Conservation (phyloP, 2,329 filamentous ascomycete species). For the Pleurostoma richardsiae region DNA sequence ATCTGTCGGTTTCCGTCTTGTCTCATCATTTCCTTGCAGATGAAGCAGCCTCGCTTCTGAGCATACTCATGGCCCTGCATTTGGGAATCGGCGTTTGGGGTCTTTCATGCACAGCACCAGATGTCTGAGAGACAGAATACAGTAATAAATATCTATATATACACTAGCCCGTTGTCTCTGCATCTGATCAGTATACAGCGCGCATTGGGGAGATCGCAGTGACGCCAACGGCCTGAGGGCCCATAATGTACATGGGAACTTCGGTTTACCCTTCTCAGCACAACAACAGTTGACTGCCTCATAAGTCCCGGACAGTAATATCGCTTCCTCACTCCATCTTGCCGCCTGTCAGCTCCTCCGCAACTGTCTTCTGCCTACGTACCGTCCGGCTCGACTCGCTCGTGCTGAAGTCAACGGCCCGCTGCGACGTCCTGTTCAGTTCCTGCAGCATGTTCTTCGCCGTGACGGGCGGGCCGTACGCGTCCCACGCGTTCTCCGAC, state of each 20-base stretch:
- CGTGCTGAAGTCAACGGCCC: slow-evolving; percentile 28
- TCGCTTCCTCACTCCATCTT: slow-evolving; percentile 38
- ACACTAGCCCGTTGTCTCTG: too few relatives aligned
- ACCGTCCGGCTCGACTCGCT: slow-evolving; percentile 38
- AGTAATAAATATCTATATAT: too few relatives aligned
- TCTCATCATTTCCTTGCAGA: background rate
- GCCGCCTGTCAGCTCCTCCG: slow-evolving; percentile 56
- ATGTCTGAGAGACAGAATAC: too few relatives aligned
- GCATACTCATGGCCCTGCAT: too few relatives aligned
- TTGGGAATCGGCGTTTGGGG: too few relatives aligned
- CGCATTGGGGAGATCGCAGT: too few relatives aligned
- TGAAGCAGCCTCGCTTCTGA: background rate
- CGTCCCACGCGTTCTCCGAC: slow-evolving; percentile 48
- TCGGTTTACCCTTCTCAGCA: too few relatives aligned
- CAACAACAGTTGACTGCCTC: too few relatives aligned
- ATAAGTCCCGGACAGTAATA: background rate
- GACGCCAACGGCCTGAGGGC: too few relatives aligned
- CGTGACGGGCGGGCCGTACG: slow-evolving; percentile 37
- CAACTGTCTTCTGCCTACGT: slow-evolving; percentile 46
- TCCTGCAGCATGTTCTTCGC: slow-evolving; percentile 39
- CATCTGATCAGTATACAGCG: too few relatives aligned
- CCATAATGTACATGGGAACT: too few relatives aligned
- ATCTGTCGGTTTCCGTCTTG: background rate
- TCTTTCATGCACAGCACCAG: too few relatives aligned
- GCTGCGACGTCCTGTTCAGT: slow-evolving; percentile 20